Evolutionary conservation across 441 rosid species (phyloP).

Genomic region (Isatis lusitanica): DNA sequence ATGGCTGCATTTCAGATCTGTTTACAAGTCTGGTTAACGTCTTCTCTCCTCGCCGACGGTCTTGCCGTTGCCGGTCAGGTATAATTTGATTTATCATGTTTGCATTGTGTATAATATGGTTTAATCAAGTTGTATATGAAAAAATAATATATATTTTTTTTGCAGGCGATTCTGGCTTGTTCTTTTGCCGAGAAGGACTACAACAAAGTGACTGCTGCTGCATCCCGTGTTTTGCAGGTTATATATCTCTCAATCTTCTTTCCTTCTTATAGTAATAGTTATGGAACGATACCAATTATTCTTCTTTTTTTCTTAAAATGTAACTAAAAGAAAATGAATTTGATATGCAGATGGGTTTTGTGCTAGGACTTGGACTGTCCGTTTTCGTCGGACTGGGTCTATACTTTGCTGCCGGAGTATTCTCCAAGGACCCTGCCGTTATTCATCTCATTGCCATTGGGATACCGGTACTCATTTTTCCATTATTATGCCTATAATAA

Average conservation of each 20-base stretch:
- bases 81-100: not conserved
- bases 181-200: constrained; percentile 66
- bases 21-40: constrained; percentile 72
- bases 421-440: constrained; percentile 54
- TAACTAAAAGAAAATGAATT: not conserved
- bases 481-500: not conserved
- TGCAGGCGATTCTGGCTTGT: constrained; percentile 66
- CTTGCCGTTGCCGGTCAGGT: constrained; percentile 85
- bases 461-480: constrained; percentile 48
- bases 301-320: not conserved
- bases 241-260: not conserved
- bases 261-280: not conserved
- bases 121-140: not conserved
- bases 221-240: constrained; percentile 65
- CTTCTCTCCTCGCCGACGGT: constrained; percentile 77
- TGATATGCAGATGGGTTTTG: constrained; percentile 56
- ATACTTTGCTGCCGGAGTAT: constrained; percentile 62
- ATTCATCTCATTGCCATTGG: constrained; percentile 52
- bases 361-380: constrained; percentile 62
- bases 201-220: constrained; percentile 49
- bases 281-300: not conserved
- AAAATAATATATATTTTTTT: too few species aligned
- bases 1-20: constrained; percentile 85
- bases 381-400: constrained; percentile 55
- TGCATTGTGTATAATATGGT: not conserved